Conservation (phyloP, 2,329 filamentous ascomycete genomes). For the Waltergamsia citrina region DNA sequence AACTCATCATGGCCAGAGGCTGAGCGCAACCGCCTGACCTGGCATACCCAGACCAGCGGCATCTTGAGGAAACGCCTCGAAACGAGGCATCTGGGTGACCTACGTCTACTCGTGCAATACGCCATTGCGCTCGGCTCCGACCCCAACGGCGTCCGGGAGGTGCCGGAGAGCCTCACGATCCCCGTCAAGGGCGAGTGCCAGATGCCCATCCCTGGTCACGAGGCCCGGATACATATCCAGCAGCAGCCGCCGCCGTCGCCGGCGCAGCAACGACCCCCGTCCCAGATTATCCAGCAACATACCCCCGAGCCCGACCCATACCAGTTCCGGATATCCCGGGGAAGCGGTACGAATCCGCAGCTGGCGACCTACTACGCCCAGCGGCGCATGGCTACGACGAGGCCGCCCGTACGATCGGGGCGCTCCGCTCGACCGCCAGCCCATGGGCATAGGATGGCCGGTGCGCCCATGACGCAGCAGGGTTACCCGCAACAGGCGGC, state of each 20-base stretch:
- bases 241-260: constrained; percentile 9
- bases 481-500: constrained; percentile 1
- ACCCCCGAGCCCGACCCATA: constrained; percentile 19
- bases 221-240: not conserved
- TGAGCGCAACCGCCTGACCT: constrained; percentile 22
- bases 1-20: constrained; percentile 22
- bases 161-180: constrained; percentile 18
- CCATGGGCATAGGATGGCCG: too few species aligned
- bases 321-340: constrained; percentile 26
- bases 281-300: not conserved
- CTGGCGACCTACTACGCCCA: constrained; percentile 25
- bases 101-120: constrained; percentile 27
- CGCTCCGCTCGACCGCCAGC: constrained; percentile 18
- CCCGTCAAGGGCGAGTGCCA: constrained; percentile 25
- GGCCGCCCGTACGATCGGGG: constrained; percentile 16
- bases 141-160: constrained; percentile 13
- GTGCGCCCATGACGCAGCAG: too few species aligned
- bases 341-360: constrained; percentile 18
- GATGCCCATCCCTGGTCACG: constrained; percentile 23
- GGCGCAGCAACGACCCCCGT: constrained; percentile 9
- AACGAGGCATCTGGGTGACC: constrained; percentile 30
- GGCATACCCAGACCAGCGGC: constrained; percentile 31
- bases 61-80: constrained; percentile 33
- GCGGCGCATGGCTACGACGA: constrained; percentile 17
- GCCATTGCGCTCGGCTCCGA: constrained; percentile 26